Conservation (phyloP, 75 land plant genomes). For the Cupressus sempervirens region DNA sequence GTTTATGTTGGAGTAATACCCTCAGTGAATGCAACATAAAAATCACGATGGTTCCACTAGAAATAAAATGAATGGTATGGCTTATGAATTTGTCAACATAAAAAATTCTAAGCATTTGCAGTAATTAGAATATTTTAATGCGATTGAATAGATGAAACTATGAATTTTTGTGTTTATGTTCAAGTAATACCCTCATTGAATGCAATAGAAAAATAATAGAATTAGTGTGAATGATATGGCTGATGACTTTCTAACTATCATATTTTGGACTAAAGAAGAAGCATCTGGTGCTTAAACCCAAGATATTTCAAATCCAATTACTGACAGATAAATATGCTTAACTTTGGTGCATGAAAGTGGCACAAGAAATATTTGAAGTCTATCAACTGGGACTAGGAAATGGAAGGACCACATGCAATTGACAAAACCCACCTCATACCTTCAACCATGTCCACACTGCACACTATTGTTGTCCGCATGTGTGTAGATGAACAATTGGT, state of each 20-base stretch:
- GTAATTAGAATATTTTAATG: too few species aligned
- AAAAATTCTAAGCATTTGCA: too few species aligned
- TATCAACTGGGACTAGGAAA: background rate
- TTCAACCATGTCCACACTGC: background rate
- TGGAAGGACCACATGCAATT: background rate
- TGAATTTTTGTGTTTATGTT: too few species aligned
- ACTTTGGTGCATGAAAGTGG: background rate
- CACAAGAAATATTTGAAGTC: background rate
- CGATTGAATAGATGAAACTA: too few species aligned
- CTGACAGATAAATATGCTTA: background rate
- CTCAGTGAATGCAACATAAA: background rate
- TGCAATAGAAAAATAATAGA: too few species aligned
- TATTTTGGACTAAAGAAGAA: background rate
- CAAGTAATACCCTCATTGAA: too few species aligned
- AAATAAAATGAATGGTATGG: background rate
- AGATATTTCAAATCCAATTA: too few species aligned
- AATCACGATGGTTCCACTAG: background rate
- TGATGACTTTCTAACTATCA: too few species aligned
- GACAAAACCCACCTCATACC: too few species aligned
- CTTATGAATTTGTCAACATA: background rate
- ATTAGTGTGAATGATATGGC: too few species aligned
- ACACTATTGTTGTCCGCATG: background rate
- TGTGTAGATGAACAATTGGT: background rate
- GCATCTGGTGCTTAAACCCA: background rate
- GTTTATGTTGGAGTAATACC: background rate